Base-by-base conservation (phyloP, 345 rosid genomes). In the Salix udensis region DNA sequence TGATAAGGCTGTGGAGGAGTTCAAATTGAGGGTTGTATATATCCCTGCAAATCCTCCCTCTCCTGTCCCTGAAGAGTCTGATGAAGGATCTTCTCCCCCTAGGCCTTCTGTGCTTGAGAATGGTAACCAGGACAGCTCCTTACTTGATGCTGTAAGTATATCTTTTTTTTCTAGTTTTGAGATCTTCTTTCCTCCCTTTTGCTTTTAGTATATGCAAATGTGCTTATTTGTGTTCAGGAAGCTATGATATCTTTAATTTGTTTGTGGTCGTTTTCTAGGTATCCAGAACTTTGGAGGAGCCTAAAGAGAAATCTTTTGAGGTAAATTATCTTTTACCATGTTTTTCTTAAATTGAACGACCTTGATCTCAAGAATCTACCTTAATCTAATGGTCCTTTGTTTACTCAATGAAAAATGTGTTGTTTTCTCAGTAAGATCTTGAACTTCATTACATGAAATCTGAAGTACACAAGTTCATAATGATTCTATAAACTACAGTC, bases 31-130 rank as follows among this genome's bases (percentile, higher is more conserved):
- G 74, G 97, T 94, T 46, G 80, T 87, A 48, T 94, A 91, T 82
- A 86, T 91, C 76, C 94, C 92, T 31, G 94, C 92, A 12, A 91
- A 92, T 80, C 98, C 92, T 6, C 97, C 97, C 13, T 92, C 94
- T 2, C 94, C 97, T 65, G 97, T 94, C 65, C 93, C 97, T 0
- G 98, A 92, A 85, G 97, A 91, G 70, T 83, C 97, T 77, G 98
- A 94, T 69, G 98, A 94, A 89, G 97, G 89, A 71, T 82, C 86
- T 68, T 88, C 96, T 68, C 94, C 28, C 12, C 24, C 98, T 2
- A 85, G 82, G 65, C 80, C 86, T 67, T 89, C 95, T 46, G 72
- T 66, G 21, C 85, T 67, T 66, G 97, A 88, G 64, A 81, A 85
- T 72, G 94, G 87, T 36, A 76, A 78, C 80, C 84, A 77, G 66